A percentile compares a stretch with the other conserved stretches of the same genome.
phyloP scores from a whole-genome alignment of 2,329 filamentous ascomycete genomes.

The Rutstroemia sydowiana region DNA sequence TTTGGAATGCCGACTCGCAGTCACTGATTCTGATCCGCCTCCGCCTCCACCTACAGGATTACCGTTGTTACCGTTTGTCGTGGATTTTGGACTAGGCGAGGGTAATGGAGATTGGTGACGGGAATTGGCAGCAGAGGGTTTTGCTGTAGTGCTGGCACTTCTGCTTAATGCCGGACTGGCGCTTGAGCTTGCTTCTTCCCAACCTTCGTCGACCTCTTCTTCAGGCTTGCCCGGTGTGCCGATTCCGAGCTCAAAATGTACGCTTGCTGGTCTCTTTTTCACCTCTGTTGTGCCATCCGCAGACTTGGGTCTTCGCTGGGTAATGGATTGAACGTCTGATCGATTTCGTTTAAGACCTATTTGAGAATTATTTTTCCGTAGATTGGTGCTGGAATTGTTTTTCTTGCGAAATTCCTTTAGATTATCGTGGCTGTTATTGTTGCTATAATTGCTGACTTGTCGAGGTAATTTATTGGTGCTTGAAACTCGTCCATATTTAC shows the following conservation, averaged over 20 bases:
- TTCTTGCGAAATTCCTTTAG: constrained; percentile 14
- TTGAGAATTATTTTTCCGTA: constrained; percentile 45
- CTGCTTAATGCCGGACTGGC: constrained; percentile 52
- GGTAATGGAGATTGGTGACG: constrained; percentile 24
- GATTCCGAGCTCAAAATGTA: constrained; percentile 55
- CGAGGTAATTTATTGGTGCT: constrained; percentile 26
- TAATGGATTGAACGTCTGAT: constrained; percentile 40
- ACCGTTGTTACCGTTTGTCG: constrained; percentile 16
- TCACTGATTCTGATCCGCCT: background rate
- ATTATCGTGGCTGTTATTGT: constrained; percentile 22
- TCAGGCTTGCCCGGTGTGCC: constrained; percentile 1
- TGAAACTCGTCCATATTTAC: constrained; percentile 18
- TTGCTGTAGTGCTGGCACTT: constrained; percentile 30
- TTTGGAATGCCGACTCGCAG: constrained; percentile 17
- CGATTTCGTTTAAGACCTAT: constrained; percentile 52
- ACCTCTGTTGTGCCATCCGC: constrained; percentile 31
- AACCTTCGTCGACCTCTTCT: constrained; percentile 46
- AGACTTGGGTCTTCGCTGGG: constrained; percentile 41
- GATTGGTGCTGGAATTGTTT: constrained; percentile 26
- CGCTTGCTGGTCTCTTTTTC: constrained; percentile 37
- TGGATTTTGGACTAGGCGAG: constrained; percentile 14
- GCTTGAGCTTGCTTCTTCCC: constrained; percentile 59
- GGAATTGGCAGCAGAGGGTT: constrained; percentile 34
- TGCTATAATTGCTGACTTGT: constrained; percentile 19
- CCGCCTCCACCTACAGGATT: constrained; percentile 13